Percentiles rank a stretch among this genome's conserved stretches.
Evolutionary conservation across 495 filamentous ascomycete genomes (phyloP).

Genomic region (Penicillium arizonense): DNA sequence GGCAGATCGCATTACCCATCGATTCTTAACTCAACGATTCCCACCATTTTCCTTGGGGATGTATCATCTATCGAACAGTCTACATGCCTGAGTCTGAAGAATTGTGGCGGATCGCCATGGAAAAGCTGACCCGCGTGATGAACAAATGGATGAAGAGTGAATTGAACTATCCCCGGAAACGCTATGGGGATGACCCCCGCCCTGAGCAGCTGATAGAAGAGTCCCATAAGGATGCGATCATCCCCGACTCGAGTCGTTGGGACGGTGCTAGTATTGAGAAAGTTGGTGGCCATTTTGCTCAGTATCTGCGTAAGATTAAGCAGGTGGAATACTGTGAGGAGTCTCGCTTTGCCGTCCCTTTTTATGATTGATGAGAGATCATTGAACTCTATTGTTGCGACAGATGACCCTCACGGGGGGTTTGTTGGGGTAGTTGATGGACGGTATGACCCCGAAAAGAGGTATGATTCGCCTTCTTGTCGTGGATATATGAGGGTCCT

Average conservation of each 20-base stretch:
- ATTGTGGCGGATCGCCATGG: background rate
- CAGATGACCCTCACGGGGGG: background rate
- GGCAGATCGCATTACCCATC: background rate
- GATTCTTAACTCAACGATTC: background rate
- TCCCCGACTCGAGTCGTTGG: slow-evolving; percentile 2
- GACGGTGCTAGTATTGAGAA: background rate
- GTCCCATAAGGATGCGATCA: slow-evolving; percentile 6
- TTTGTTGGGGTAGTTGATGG: slow-evolving; percentile 3
- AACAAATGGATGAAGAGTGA: too few species aligned
- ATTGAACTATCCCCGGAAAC: too few species aligned
- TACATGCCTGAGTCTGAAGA: background rate
- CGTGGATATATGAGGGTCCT: slow-evolving; percentile 2
- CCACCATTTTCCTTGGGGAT: background rate
- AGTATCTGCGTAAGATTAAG: background rate
- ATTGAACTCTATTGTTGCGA: background rate
- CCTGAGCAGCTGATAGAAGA: background rate
- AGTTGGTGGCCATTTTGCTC: slow-evolving; percentile 1
- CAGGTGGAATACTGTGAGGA: background rate
- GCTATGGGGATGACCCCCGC: background rate
- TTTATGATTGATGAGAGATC: background rate
- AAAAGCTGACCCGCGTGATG: background rate
- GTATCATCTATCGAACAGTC: background rate
- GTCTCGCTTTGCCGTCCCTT: background rate
- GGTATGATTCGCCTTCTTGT: slow-evolving; percentile 1
- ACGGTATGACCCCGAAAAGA: background rate